Evolutionary conservation across 164 flowering plant genomes (phyloP).

Genomic region (Stephania japonica): DNA sequence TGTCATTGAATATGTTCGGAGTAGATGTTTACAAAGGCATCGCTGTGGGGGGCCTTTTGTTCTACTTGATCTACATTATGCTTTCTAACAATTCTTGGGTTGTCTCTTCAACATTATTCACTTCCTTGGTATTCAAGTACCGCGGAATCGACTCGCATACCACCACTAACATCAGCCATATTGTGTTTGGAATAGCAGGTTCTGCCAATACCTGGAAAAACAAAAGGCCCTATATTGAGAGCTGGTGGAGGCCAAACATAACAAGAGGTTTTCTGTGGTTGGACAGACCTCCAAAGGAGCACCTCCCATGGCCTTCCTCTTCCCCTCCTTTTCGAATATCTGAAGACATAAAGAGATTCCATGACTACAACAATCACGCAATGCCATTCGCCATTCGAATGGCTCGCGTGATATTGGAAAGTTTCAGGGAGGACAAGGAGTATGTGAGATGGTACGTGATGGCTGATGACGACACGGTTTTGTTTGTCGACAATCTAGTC

Average conservation of each 20-base stretch:
- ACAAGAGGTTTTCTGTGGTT: constrained; percentile 46
- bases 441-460: constrained; percentile 44
- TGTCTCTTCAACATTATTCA: constrained; percentile 10
- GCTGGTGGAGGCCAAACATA: constrained; percentile 58
- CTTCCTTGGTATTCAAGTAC: constrained; percentile 2
- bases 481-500: constrained; percentile 47
- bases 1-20: neutral
- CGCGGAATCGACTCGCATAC: constrained; percentile 2
- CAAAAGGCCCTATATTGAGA: constrained; percentile 26
- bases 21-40: constrained; percentile 15
- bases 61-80: constrained; percentile 13
- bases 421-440: constrained; percentile 27
- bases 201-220: constrained; percentile 31
- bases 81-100: constrained; percentile 10
- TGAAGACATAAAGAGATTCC: constrained; percentile 22
- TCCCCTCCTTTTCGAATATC: constrained; percentile 44
- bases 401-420: constrained; percentile 35
- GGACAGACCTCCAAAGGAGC: constrained; percentile 31
- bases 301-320: constrained; percentile 43
- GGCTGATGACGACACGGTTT: constrained; percentile 58
- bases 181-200: constrained; percentile 45
- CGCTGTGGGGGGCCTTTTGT: constrained; percentile 13
- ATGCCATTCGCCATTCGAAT: constrained; percentile 25
- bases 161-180: constrained; percentile 42
- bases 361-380: constrained; percentile 19